Conservation (phyloP, 176 grass and related monocot species). For the Tillandsia fasciculata region DNA sequence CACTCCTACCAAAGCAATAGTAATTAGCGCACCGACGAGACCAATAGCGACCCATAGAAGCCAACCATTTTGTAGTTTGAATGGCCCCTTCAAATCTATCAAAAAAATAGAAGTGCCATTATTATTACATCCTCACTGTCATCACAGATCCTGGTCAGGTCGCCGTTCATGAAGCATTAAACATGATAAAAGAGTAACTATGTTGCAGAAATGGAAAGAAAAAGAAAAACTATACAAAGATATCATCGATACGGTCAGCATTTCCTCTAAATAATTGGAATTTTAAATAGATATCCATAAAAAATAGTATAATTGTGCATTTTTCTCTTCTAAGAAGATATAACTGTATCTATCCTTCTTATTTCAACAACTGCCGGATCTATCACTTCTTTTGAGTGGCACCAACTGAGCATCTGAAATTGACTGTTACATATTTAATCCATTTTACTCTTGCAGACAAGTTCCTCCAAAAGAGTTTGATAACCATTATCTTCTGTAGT, state of each 20-base stretch:
- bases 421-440: too few relatives aligned
- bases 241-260: neutral
- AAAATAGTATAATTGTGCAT: too few relatives aligned
- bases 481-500: too few relatives aligned
- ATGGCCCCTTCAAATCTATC: slow-evolving; percentile 82
- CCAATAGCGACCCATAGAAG: slow-evolving; percentile 81
- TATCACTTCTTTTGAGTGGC: too few relatives aligned
- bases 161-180: slow-evolving; percentile 1
- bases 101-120: slow-evolving; percentile 4
- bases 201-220: neutral
- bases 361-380: too few relatives aligned
- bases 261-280: slow-evolving; percentile 10
- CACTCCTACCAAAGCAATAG: slow-evolving; percentile 62
- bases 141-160: neutral
- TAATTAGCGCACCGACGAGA: slow-evolving; percentile 55
- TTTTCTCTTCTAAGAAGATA: too few relatives aligned
- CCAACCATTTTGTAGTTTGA: slow-evolving; percentile 79
- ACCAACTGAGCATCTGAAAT: too few relatives aligned
- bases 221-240: neutral
- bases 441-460: too few relatives aligned
- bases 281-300: too few relatives aligned
- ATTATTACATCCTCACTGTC: slow-evolving; percentile 14
- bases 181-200: neutral
- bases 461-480: too few relatives aligned
- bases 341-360: too few relatives aligned